Base-by-base conservation (phyloP, 225 moss, liverwort and hornwort species). In the Marchantia polymorpha region DNA sequence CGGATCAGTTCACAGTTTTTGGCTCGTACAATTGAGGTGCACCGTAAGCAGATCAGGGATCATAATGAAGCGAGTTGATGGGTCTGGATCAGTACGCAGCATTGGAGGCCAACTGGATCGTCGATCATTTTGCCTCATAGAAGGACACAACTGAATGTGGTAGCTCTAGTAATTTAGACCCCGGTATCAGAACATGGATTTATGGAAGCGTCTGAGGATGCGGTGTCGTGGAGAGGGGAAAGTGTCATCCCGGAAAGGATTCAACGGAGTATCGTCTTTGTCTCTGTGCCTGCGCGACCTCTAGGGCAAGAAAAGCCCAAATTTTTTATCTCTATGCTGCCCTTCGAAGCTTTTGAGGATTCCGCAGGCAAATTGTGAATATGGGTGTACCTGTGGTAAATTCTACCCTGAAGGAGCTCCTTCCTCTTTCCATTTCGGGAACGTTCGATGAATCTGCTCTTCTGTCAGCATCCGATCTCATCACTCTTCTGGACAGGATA, bases 381-480 rank as follows among this genome's bases (percentile, higher is more conserved):
- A 86, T 86, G 86, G 86, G 81, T 46, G 23, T 79, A 64, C 75
- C 75, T 14, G 69, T 59, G n/a, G 8, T 68, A 54, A 68, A 81
- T 49, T 75, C 81, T 65, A 80, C 66, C 23, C 87, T 87, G 29
- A 71, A 72, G 73, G 87, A 84, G 68, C 84, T 87, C 6, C 73
- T 87, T 68, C 74, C 84, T 69, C 63, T 29, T 2, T 81, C 87
- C 51, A 39, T 10, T 75, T 51, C 80, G 17, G 80, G 82, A 72
- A 77, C 49, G 5, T 15, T 87, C 51, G 90, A 90, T 20, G 90
- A 86, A 68, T 83, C 90, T 15, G 89, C 89, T 12, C 86, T 88
- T 53, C 80, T 96, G 31, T 92, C 94, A 49, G 96, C 92, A 3
- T 90, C 96, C 15, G 96, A 96, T 61, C 84, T 96, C 56, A 91